Percentiles rank a stretch among this genome's conserved stretches.
phyloP scores from a whole-genome alignment of 2,329 filamentous ascomycete species.

The Chrysoporthe deuterocubensis region DNA sequence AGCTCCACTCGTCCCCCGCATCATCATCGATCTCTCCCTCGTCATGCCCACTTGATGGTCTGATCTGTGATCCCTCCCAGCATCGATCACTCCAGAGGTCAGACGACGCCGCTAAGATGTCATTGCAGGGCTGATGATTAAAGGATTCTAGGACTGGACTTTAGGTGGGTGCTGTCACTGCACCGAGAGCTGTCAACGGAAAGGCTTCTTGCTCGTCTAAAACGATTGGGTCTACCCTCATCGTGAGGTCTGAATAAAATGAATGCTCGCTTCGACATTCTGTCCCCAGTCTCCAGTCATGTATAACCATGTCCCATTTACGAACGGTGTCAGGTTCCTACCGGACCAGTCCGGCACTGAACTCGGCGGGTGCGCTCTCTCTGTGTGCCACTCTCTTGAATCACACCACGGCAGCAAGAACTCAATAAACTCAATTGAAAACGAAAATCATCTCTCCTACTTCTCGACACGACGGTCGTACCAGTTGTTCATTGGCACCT shows the following conservation, averaged over 20 bases:
- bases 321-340: background rate
- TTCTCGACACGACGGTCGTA: background rate
- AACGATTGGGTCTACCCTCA: background rate
- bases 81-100: background rate
- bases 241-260: background rate
- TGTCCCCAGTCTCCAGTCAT: background rate
- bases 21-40: background rate
- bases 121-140: background rate
- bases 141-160: background rate
- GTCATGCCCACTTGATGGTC: background rate
- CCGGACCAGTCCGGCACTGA: background rate
- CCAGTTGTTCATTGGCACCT: slow-evolving; percentile 18
- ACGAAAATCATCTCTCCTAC: background rate
- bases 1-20: slow-evolving; percentile 9
- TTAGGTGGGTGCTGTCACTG: background rate
- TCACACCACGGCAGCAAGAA: too few relatives aligned
- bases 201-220: background rate
- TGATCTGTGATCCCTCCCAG: background rate
- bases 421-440: background rate
- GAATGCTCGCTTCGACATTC: background rate
- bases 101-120: background rate
- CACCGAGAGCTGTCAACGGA: background rate
- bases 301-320: background rate
- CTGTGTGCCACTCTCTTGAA: too few relatives aligned
- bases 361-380: background rate